Evolutionary conservation across 1,139 yeast species (phyloP).

Genomic region (Candida smagusa): DNA sequence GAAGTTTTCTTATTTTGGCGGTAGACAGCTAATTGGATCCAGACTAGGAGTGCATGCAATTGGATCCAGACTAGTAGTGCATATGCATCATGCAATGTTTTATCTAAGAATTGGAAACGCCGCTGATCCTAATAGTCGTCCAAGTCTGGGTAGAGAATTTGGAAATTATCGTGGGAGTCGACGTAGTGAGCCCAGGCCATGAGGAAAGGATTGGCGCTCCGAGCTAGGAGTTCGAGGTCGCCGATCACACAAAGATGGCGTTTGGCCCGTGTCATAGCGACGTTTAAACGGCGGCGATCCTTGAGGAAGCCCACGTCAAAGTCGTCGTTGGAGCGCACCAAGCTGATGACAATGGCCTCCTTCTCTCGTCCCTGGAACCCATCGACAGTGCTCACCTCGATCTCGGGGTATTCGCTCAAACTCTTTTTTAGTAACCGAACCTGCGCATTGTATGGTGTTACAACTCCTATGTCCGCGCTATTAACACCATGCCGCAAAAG

Average conservation of each 20-base stretch:
- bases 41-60: too few relatives aligned
- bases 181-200: constrained; percentile 70
- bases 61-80: too few relatives aligned
- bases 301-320: constrained; percentile 72
- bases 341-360: constrained; percentile 63
- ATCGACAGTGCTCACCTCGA: constrained; percentile 47
- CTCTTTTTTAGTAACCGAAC: constrained; percentile 57
- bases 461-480: constrained; percentile 65
- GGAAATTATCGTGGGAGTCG: constrained; percentile 51
- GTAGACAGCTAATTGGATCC: too few relatives aligned
- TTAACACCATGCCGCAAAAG: constrained; percentile 48
- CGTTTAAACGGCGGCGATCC: constrained; percentile 74
- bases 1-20: too few relatives aligned
- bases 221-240: constrained; percentile 62
- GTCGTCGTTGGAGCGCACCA: constrained; percentile 45
- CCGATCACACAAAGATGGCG: constrained; percentile 85
- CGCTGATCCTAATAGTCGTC: constrained; percentile 20
- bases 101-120: too few relatives aligned
- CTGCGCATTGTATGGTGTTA: constrained; percentile 89
- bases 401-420: constrained; percentile 16
- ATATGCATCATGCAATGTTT: too few relatives aligned
- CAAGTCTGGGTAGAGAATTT: constrained; percentile 62
- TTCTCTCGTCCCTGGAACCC: constrained; percentile 66
- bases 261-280: constrained; percentile 89
- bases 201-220: constrained; percentile 46